Conservation (phyloP, 1,284 basidiomycete genomes). For the Pseudozyma thailandica region DNA sequence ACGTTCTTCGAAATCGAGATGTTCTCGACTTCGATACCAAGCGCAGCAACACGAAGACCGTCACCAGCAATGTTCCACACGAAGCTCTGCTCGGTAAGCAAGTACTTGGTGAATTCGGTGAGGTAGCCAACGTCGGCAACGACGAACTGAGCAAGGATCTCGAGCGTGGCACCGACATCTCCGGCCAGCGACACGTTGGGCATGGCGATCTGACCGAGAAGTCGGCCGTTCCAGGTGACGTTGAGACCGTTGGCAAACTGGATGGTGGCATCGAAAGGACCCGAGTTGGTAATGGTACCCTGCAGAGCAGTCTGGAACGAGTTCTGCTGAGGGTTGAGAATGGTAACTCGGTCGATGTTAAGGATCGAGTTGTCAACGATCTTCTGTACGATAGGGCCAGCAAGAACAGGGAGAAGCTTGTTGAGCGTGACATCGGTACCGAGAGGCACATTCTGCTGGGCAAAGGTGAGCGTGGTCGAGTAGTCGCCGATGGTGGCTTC, state of each 20-base stretch:
- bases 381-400: constrained; percentile 82
- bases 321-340: constrained; percentile 69
- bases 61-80: constrained; percentile 79
- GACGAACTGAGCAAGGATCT: constrained; percentile 74
- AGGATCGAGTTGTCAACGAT: constrained; percentile 76
- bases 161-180: constrained; percentile 76
- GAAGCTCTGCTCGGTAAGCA: constrained; percentile 78
- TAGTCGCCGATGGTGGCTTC: constrained; percentile 77
- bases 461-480: constrained; percentile 75
- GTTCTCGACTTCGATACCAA: constrained; percentile 71
- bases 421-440: constrained; percentile 76
- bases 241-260: constrained; percentile 76
- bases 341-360: constrained; percentile 56
- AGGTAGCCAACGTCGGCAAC: constrained; percentile 75
- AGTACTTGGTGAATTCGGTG: constrained; percentile 76
- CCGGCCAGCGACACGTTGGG: constrained; percentile 70
- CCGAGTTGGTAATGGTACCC: constrained; percentile 78
- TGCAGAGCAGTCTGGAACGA: constrained; percentile 75
- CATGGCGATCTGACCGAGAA: constrained; percentile 77
- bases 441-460: constrained; percentile 74
- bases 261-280: constrained; percentile 81
- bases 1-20: constrained; percentile 76
- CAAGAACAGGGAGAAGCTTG: constrained; percentile 77
- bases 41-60: constrained; percentile 73
- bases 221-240: constrained; percentile 75